These are phyloP conservation scores for Colletotrichum orchidophilum DNA, from an alignment of 2,329 filamentous ascomycete species.

Conservation along the genomic window DNA sequence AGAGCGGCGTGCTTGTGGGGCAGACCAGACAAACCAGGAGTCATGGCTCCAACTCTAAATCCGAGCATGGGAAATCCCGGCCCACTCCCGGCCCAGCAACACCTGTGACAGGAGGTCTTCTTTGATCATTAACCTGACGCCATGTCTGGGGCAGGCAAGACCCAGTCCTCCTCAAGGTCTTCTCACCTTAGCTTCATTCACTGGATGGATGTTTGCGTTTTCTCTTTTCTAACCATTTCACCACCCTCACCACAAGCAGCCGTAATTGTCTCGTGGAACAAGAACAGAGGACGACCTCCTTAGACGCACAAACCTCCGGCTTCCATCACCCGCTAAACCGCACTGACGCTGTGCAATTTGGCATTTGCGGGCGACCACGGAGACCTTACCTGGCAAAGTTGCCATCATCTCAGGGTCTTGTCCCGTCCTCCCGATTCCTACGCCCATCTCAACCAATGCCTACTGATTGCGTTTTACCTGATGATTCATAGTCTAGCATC, in stretches of 20 bases:
- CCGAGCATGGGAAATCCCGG: constrained; percentile 9
- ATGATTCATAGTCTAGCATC: not conserved
- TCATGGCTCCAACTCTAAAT: constrained; percentile 22
- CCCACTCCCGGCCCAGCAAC: not conserved
- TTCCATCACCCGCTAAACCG: not conserved
- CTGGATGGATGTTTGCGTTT: not conserved
- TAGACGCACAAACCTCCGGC: not conserved
- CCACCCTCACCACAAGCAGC: not conserved
- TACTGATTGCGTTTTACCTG: not conserved
- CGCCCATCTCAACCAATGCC: not conserved
- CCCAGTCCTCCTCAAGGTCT: not conserved
- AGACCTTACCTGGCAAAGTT: not conserved
- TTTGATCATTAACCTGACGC: not conserved
- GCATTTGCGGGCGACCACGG: not conserved
- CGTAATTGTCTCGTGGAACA: not conserved
- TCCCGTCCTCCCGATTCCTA: not conserved
- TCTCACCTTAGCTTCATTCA: not conserved
- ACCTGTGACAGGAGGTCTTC: not conserved
- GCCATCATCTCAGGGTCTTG: not conserved
- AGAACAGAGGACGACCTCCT: not conserved
- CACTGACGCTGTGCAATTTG: not conserved
- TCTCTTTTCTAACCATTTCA: not conserved
- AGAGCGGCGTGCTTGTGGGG: constrained; percentile 6
- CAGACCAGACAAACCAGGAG: constrained; percentile 6
- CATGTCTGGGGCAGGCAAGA: not conserved